Percentiles rank a stretch among this genome's conserved stretches.
phyloP scores from a whole-genome alignment of 1,139 yeast genomes.

The Pichia sp. region DNA sequence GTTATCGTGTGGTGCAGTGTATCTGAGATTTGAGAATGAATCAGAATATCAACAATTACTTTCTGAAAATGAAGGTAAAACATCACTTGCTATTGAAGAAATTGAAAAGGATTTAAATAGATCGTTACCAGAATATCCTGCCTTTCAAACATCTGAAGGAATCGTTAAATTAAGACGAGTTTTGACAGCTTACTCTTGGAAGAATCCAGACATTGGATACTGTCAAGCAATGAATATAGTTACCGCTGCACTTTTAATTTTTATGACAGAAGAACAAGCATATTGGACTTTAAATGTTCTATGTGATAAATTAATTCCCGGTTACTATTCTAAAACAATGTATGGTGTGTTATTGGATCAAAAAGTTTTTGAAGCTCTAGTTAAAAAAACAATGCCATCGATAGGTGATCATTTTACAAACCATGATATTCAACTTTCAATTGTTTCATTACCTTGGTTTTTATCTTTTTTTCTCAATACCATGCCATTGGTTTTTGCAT shows the following conservation, averaged over 20 bases:
- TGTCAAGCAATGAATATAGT: constrained; percentile 99
- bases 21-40: constrained; percentile 55
- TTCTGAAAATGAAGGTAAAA: constrained; percentile 52
- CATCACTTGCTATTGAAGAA: constrained; percentile 85
- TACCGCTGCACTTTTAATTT: constrained; percentile 85
- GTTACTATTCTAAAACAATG: constrained; percentile 96
- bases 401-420: constrained; percentile 75
- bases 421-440: constrained; percentile 87
- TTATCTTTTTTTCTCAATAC: constrained; percentile 82
- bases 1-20: constrained; percentile 80
- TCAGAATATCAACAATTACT: constrained; percentile 55
- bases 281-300: constrained; percentile 85
- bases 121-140: constrained; percentile 92
- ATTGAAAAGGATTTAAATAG: constrained; percentile 93
- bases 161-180: constrained; percentile 79
- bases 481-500: constrained; percentile 92
- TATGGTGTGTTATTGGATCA: constrained; percentile 94
- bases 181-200: constrained; percentile 92
- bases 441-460: constrained; percentile 95
- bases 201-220: constrained; percentile 93
- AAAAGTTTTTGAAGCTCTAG: constrained; percentile 84
- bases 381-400: constrained; percentile 83
- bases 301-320: constrained; percentile 85
- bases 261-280: constrained; percentile 96
- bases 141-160: constrained; percentile 83